Evolutionary conservation across 2,329 filamentous ascomycete genomes (phyloP), one percentile per base, ranked within the genome.

Genomic region (Orbilia oligospora): DNA sequence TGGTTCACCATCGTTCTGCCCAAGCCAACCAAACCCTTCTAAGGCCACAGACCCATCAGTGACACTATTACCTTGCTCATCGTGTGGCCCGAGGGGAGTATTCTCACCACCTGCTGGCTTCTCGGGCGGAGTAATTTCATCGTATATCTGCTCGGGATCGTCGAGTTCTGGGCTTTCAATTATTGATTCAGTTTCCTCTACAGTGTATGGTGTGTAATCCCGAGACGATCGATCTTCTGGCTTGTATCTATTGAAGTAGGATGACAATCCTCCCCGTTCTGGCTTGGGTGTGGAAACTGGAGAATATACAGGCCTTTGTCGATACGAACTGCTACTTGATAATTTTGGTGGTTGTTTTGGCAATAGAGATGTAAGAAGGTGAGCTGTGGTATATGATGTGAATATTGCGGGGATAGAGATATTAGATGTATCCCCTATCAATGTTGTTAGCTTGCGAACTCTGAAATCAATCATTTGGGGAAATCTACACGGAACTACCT

Each of bases 331-430:
- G 14, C 67, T 48, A 8, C 41, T 61, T 27, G 76, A 63, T 71
- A 58, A 41, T 36, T 67, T 68, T 14, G 72, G 56, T 38, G 73
- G 79, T 71, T 82, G 68, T 79, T 82, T 80, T 41, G 81, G 81
- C 14, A 82, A 53, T 78, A 98, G 87, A 6, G 94, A 94, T 0
- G 94, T 97, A 16, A 99, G 88, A 14, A 99, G 87, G 84, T 97
- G 95, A 0, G 96, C 96, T 0, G 95, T 98, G 0, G 94, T 98
- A 81, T 96, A 90, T 0, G 95, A 97, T 0, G 96, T 98, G 84
- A 99, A 99, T 9, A 98, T 88, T 0, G 96, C 93, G 0, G 96
- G 94, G 68, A 99, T 97, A 0, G 93, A 93, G 81, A 98, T 89
- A 82, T 97, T 97, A 38, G 94, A 97, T 2, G 95, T 97, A 83